Evolutionary conservation across 1,284 basidiomycete genomes (phyloP).

Genomic region (Schizopora paradoxa): DNA sequence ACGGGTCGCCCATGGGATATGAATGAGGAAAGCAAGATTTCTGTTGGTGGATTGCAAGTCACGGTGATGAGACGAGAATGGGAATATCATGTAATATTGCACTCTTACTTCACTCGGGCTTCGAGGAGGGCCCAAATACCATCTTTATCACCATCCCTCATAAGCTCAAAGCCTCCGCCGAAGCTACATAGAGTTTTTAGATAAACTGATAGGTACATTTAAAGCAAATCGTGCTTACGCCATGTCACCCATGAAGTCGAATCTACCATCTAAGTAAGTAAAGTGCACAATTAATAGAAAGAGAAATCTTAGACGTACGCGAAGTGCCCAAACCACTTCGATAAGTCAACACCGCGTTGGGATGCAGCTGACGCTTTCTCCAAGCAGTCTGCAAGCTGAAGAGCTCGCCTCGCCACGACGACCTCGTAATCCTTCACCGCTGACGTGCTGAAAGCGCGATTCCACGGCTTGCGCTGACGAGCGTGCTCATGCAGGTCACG

Average conservation of each 20-base stretch:
- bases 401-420: slow-evolving; percentile 28
- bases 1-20: slow-evolving; percentile 8
- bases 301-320: too few relatives aligned
- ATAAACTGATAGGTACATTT: neutral
- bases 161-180: slow-evolving; percentile 26
- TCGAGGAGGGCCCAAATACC: slow-evolving; percentile 18
- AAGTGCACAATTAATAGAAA: too few relatives aligned
- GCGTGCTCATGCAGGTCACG: slow-evolving; percentile 35
- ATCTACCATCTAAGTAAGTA: slow-evolving; percentile 22
- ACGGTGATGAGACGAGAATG: neutral
- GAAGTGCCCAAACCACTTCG: slow-evolving; percentile 32
- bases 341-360: slow-evolving; percentile 24
- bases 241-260: slow-evolving; percentile 37
- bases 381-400: slow-evolving; percentile 35
- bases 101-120: slow-evolving; percentile 8
- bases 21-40: neutral
- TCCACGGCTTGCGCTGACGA: slow-evolving; percentile 37
- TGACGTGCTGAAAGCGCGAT: slow-evolving; percentile 35
- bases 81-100: neutral
- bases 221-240: slow-evolving; percentile 23
- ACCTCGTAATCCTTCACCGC: slow-evolving; percentile 37
- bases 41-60: neutral
- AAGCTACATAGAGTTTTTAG: slow-evolving; percentile 22
- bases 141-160: slow-evolving; percentile 22
- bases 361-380: slow-evolving; percentile 21